Evolutionary conservation across 441 rosid genomes (phyloP), one percentile per base, ranked within the genome.

Genomic region (Raphanus hybrid): DNA sequence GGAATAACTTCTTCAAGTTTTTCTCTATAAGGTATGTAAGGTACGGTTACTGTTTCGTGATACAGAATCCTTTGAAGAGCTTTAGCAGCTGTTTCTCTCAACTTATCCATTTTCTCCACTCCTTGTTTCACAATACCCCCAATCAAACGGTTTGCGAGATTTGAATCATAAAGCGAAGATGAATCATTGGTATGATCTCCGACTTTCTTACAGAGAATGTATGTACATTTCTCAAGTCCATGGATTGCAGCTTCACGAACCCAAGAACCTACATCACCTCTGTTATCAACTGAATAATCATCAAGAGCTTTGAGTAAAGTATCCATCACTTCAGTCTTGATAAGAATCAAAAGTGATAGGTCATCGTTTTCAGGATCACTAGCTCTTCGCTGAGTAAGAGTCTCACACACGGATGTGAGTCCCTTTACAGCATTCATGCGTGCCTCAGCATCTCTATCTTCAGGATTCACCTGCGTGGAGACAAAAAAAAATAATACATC

Each of bases 201-300:
- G 58, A 67, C 73, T 75, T 85, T 75, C 76, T 85, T 75, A 70
- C 94, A 90, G 65, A 96, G 97, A 80, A 93, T 88, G 78, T 84
- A 86, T 78, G 94, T 80, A 82, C 97, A 96, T 78, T 78, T 87
- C 86, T 90, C 94, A 73, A 96, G 92, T 71, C 97, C 98, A 85
- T 90, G 85, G 81, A 96, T 84, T 71, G 98, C 96, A 84, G 97
- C 99, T 83, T 92, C 98, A 79, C 99, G 98, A 81, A 96, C 92
- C 99, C 99, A 96, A 69, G 97, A 96, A 77, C 99, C 98, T 55
- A 93, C 97, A 90, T 96, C 99, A 69, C 99, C 98, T 81, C 99
- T 85, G 74, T 96, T 91, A 78, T 96, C 99, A 15, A 89, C 92
- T 3, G 97, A 96, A 83, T 96, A 96, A 82, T 96, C 99, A 80